A percentile compares a stretch with the other conserved stretches of the same genome.
These are phyloP conservation scores for Verbascum thapsus DNA, from an alignment of 257 asterid genomes.

Conservation along the genomic window DNA sequence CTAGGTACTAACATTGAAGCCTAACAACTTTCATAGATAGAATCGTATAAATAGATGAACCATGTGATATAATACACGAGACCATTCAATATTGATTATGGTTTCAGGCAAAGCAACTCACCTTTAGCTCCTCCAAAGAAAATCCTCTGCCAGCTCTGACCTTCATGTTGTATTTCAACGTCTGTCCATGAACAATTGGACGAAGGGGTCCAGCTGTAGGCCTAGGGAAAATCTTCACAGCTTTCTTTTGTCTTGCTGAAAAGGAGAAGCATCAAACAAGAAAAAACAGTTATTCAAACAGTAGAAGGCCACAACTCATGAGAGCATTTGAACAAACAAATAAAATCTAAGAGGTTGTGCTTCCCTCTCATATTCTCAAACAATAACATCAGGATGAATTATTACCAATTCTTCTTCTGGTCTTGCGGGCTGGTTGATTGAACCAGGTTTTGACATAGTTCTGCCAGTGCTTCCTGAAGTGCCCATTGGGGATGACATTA, in stretches of 20 bases:
- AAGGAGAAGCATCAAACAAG: conserved; percentile 13
- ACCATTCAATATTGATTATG: background rate
- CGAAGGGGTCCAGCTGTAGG: conserved; percentile 78
- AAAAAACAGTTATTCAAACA: background rate
- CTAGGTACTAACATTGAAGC: no score
- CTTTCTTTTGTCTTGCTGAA: conserved; percentile 74
- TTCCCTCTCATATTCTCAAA: no score
- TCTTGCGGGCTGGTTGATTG: conserved; percentile 83
- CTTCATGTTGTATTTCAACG: conserved; percentile 78
- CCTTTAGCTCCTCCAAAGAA: conserved; percentile 77
- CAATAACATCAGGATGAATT: background rate
- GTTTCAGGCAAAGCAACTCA: conserved; percentile 13
- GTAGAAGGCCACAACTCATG: background rate
- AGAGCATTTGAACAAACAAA: background rate
- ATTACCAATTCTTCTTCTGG: conserved; percentile 69
- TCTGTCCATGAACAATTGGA: conserved; percentile 72
- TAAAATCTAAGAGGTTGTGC: background rate
- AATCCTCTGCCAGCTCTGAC: conserved; percentile 74
- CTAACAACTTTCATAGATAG: background rate
- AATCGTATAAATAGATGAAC: background rate
- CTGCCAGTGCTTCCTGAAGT: conserved; percentile 86
- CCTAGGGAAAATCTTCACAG: conserved; percentile 72
- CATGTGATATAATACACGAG: background rate
- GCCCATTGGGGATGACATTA: conserved; percentile 75
- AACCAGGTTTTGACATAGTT: conserved; percentile 78